A percentile compares a stretch with the other conserved stretches of the same genome.
phyloP scores from a whole-genome alignment of 2,329 filamentous ascomycete genomes.

The Curvularia sp. region DNA sequence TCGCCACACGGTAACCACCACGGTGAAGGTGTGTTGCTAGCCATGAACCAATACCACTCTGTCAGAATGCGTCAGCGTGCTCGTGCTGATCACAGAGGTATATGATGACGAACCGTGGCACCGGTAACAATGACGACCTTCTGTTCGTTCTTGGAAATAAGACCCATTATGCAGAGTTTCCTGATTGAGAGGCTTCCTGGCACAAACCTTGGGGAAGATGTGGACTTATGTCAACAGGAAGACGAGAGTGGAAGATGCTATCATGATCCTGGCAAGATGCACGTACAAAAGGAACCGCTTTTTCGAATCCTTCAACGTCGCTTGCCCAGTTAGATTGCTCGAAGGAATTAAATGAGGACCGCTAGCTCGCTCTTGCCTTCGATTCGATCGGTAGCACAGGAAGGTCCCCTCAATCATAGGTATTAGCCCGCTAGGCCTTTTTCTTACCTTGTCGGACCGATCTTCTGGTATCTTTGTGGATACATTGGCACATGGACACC shows the following conservation, averaged over 20 bases:
- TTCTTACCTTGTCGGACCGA: neutral
- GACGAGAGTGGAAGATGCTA: neutral
- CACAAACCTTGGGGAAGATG: neutral
- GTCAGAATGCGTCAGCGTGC: conserved; percentile 10
- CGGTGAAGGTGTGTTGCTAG: conserved; percentile 50
- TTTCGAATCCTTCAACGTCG: neutral
- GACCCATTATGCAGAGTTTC: conserved; percentile 11
- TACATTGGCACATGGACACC: neutral
- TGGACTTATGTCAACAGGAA: neutral
- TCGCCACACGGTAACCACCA: conserved; percentile 49
- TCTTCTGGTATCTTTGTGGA: neutral
- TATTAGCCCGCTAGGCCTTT: neutral
- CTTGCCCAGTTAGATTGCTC: neutral
- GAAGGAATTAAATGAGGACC: neutral
- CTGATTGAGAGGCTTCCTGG: neutral
- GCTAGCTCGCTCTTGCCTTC: neutral
- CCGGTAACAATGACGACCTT: conserved; percentile 54
- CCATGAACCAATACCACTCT: conserved; percentile 60
- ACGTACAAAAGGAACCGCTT: neutral
- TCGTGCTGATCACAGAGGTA: neutral
- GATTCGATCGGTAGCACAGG: neutral
- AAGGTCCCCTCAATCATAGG: neutral
- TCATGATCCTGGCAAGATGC: neutral
- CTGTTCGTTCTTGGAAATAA: conserved; percentile 14
- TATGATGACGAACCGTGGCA: conserved; percentile 48